Evolutionary conservation across 2,329 filamentous ascomycete genomes (phyloP), one percentile per base, ranked within the genome.

Genomic region (Apiospora koreana): DNA sequence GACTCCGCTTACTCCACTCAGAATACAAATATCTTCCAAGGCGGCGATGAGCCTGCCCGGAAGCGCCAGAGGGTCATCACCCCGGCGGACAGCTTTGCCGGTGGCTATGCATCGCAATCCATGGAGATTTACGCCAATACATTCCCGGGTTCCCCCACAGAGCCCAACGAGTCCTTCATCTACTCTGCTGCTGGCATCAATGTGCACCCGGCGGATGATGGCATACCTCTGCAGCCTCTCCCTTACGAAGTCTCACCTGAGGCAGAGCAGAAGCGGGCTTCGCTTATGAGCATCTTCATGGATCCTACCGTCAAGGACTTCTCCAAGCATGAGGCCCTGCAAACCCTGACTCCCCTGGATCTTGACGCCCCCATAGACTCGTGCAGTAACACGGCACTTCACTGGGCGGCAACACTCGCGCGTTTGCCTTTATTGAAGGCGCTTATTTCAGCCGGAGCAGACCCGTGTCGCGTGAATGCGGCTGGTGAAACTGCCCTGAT

Each of bases 371-470:
- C 96, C 1, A 94, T 99, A 70, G 96, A 99, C 77, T 88, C 92
- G 35, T 94, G 94, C 71, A 91, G 91, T 45, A 94, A 98, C 77
- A 98, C 94, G 23, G 95, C 95, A 2, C 85, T 99, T 50, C 95
- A 98, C 78, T 99, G 96, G 96, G 96, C 96, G 2, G 94, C 96
- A 6, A 98, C 96, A 5, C 86, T 99, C 65, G 94, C 94, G 2
- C 92, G 95, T 21, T 92, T 97, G 79, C 89, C 93, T 1, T 86
- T 99, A 7, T 85, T 98, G 70, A 91, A 93, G 69, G 88, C 95
- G 0, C 86, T 99, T 14, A 93, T 98, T 69, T 87, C 90, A 6
- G 92, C 92, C 65, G 96, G 96, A 1, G 95, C 95, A 1, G 97
- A 92, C 74, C 94, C 97, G 65, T 93, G 92, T 79, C 89, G 96